Evolutionary conservation across 306 rosid species (phyloP).

Genomic region (Glycine soja): DNA sequence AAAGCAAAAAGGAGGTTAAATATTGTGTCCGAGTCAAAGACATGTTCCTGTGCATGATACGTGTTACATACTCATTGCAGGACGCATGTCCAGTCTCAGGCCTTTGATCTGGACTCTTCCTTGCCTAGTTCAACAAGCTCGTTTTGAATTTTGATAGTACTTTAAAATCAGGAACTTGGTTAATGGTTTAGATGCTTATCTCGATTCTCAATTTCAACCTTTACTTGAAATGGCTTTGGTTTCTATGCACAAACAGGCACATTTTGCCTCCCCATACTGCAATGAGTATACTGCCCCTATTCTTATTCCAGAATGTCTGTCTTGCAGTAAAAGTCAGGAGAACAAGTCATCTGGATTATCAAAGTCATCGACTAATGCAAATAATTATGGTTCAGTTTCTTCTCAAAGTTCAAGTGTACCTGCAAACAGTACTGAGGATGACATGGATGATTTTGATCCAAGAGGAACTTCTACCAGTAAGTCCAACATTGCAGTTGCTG

Average conservation of each 20-base stretch:
- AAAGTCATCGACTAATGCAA: conserved; percentile 62
- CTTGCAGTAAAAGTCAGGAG: conserved; percentile 68
- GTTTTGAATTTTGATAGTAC: conserved; percentile 32
- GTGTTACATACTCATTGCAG: neutral
- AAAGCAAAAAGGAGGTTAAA: conserved; percentile 15
- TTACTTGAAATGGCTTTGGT: conserved; percentile 28
- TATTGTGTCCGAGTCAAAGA: conserved; percentile 1
- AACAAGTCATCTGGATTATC: conserved; percentile 56
- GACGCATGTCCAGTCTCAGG: conserved; percentile 1
- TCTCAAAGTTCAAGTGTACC: conserved; percentile 59
- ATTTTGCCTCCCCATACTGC: conserved; percentile 7
- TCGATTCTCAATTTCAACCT: conserved; percentile 23
- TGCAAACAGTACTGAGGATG: conserved; percentile 63
- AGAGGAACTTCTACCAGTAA: conserved; percentile 89
- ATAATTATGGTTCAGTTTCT: conserved; percentile 56
- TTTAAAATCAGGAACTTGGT: conserved; percentile 8
- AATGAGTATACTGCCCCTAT: conserved; percentile 1
- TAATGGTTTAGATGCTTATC: conserved; percentile 2
- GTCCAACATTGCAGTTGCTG: conserved; percentile 42
- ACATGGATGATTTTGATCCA: conserved; percentile 93
- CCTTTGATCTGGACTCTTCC: conserved; percentile 10
- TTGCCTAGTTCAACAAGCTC: conserved; percentile 37
- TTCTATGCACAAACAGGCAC: neutral
- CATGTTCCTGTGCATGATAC: neutral
- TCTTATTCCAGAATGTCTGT: conserved; percentile 49